Evolutionary conservation across 2,329 filamentous ascomycete species (phyloP).

Genomic region (Rutstroemia sp.): DNA sequence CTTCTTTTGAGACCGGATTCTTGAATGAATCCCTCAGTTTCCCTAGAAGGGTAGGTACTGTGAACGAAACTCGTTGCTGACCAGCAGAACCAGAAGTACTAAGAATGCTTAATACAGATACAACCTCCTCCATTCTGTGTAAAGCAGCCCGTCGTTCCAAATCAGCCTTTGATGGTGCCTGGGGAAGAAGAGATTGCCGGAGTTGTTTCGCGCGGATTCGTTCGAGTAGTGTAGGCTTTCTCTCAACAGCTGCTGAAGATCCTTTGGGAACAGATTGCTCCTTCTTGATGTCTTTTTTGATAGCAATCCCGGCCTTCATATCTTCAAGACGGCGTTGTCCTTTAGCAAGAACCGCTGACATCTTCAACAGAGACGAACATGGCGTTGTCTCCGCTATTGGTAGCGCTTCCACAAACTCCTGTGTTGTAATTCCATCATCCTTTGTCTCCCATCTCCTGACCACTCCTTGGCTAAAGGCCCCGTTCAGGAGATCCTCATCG

Average conservation of each 20-base stretch:
- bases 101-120: conserved; percentile 60
- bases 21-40: conserved; percentile 61
- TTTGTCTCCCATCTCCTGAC: conserved; percentile 35
- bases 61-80: conserved; percentile 55
- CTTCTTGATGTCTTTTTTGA: conserved; percentile 41
- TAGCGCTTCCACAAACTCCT: conserved; percentile 46
- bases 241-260: conserved; percentile 22
- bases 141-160: conserved; percentile 57
- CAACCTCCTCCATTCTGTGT: conserved; percentile 60
- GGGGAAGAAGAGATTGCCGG: conserved; percentile 37
- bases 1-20: conserved; percentile 37
- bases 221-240: conserved; percentile 63
- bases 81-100: conserved; percentile 43
- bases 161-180: conserved; percentile 44
- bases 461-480: conserved; percentile 47
- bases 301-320: conserved; percentile 53
- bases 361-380: conserved; percentile 44
- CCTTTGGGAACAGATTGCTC: conserved; percentile 22
- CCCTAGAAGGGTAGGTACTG: conserved; percentile 53
- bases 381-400: conserved; percentile 46
- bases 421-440: conserved; percentile 1
- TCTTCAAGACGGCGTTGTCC: conserved; percentile 64
- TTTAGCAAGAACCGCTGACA: conserved; percentile 52
- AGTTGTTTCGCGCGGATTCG: conserved; percentile 66
- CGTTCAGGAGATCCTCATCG: conserved; percentile 45